Percentiles rank a stretch among this genome's conserved stretches.
Conservation (phyloP, 208 protist genomes). For the Trichomonas gallinae region DNA sequence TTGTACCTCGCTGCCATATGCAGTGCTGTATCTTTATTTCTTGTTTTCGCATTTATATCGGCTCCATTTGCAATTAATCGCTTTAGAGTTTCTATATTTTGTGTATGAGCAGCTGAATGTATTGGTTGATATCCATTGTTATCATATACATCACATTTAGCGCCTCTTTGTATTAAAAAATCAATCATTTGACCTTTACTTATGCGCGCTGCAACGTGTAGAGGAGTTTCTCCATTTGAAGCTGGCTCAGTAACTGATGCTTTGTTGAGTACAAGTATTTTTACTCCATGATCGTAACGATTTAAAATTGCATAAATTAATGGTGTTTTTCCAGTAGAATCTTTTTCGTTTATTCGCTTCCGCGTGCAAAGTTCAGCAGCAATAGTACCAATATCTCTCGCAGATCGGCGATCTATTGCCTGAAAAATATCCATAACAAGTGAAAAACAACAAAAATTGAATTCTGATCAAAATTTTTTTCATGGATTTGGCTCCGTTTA, state of each 20-base stretch:
- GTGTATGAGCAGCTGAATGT: not conserved
- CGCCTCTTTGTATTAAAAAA: not conserved
- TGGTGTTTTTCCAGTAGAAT: not conserved
- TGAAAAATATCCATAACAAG: not conserved
- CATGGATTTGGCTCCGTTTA: too few relatives aligned
- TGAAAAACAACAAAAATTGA: not conserved
- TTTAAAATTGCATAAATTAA: not conserved
- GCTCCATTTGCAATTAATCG: not conserved
- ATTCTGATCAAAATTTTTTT: too few relatives aligned
- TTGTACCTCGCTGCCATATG: not conserved
- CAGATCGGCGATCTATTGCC: not conserved
- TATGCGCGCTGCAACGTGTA: not conserved
- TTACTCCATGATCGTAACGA: not conserved
- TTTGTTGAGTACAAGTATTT: not conserved
- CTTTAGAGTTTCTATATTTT: not conserved
- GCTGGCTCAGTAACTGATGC: not conserved
- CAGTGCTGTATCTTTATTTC: not conserved
- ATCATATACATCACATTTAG: not conserved
- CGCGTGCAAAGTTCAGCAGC: not conserved
- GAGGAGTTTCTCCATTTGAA: not conserved
- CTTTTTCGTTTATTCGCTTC: not conserved
- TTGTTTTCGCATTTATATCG: not conserved
- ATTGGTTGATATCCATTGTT: not conserved
- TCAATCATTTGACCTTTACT: not conserved
- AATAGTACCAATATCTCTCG: not conserved